Evolutionary conservation across 345 rosid species (phyloP).

Genomic region (Lenwebbia sp.): DNA sequence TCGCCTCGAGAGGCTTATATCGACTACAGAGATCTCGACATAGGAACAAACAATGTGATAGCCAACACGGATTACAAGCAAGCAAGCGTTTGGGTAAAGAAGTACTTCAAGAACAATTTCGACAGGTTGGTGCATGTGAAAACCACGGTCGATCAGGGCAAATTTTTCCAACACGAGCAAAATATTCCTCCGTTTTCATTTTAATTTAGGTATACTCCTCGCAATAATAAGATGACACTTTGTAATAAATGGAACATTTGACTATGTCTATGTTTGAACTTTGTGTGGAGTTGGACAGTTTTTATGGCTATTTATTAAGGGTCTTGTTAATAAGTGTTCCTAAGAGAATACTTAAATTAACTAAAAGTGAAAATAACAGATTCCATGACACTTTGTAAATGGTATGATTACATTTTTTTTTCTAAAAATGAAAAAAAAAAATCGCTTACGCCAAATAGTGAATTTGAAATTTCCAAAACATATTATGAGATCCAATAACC

Average conservation of each 20-base stretch:
- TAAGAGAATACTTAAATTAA: too few relatives aligned
- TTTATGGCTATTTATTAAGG: neutral
- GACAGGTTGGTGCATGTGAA: constrained; percentile 23
- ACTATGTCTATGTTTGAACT: neutral
- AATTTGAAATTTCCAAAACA: neutral
- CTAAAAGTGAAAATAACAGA: neutral
- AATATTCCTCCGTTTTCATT: neutral
- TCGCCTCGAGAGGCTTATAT: neutral
- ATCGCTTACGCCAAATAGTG: neutral
- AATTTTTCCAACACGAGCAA: constrained; percentile 4
- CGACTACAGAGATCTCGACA: constrained; percentile 3
- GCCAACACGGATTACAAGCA: constrained; percentile 4
- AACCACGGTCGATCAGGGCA: constrained; percentile 18
- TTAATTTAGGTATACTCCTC: neutral
- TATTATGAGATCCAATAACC: neutral
- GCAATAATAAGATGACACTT: neutral
- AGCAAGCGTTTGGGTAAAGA: constrained; percentile 25
- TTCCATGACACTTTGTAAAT: neutral
- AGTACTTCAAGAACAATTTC: constrained; percentile 9
- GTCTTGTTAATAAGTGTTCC: too few relatives aligned
- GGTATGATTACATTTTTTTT: neutral
- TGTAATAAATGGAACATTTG: neutral
- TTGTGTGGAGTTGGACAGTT: neutral
- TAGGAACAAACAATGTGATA: neutral
- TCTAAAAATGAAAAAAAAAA: too few relatives aligned